phyloP scores from a whole-genome alignment of 83 land plant species.

The Picea mariana region DNA sequence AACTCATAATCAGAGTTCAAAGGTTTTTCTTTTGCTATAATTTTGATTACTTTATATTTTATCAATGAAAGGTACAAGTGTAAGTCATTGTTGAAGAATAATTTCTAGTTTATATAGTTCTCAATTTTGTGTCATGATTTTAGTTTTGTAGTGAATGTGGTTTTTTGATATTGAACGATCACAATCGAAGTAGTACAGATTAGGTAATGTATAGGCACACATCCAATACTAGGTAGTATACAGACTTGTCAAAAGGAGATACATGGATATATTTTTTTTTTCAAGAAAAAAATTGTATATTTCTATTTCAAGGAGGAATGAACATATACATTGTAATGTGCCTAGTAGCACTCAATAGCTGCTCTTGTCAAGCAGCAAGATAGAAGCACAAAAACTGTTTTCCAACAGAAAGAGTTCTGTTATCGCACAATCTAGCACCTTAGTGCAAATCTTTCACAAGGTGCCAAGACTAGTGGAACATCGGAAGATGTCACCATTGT shows the following conservation, averaged over 20 bases:
- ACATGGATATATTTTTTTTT: too few relatives aligned
- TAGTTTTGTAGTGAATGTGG: not conserved
- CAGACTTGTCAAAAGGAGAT: not conserved
- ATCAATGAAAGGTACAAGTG: not conserved
- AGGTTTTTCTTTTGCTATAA: conserved; percentile 11
- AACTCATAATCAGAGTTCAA: conserved; percentile 20
- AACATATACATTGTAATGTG: too few relatives aligned
- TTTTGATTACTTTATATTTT: not conserved
- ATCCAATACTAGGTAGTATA: not conserved
- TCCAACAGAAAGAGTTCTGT: too few relatives aligned
- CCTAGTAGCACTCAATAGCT: too few relatives aligned
- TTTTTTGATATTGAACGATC: not conserved
- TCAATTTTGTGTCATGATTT: not conserved
- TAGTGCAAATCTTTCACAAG: too few relatives aligned
- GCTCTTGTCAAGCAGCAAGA: too few relatives aligned
- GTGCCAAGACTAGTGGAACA: too few relatives aligned
- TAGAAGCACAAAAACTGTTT: too few relatives aligned
- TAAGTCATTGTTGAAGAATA: not conserved
- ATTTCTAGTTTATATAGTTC: not conserved
- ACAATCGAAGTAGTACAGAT: not conserved
- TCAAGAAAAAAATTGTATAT: too few relatives aligned
- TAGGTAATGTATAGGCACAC: not conserved
- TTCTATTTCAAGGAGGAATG: too few relatives aligned
- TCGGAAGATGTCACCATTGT: too few relatives aligned
- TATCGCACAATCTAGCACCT: too few relatives aligned